These are phyloP conservation scores for Xylaria sp. DNA, from an alignment of 2,329 filamentous ascomycete species.

Conservation along the genomic window DNA sequence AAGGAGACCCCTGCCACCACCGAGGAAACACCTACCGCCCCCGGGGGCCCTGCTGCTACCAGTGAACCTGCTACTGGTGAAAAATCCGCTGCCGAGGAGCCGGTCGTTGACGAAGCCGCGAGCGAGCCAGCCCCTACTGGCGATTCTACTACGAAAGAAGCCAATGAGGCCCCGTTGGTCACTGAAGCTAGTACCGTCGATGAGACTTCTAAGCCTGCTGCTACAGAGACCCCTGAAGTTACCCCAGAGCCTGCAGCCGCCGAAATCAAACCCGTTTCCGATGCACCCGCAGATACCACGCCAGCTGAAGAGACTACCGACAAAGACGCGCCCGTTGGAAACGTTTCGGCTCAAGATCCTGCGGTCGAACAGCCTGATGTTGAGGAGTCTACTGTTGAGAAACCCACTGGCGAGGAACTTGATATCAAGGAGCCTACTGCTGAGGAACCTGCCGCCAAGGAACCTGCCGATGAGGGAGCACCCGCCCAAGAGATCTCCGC, in stretches of 20 bases:
- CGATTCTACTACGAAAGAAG: slow-evolving; percentile 1
- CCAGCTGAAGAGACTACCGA: neutral
- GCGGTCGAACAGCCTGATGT: neutral
- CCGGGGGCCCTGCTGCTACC: neutral
- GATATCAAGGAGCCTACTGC: neutral
- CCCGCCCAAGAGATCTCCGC: slow-evolving; percentile 13
- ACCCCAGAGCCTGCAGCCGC: neutral
- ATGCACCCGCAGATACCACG: neutral
- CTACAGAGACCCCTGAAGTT: neutral
- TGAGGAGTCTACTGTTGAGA: slow-evolving; percentile 6
- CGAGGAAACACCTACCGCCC: neutral
- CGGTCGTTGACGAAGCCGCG: neutral
- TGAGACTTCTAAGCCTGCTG: neutral
- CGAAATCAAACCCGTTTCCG: neutral
- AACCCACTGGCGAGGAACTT: neutral
- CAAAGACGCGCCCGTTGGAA: neutral
- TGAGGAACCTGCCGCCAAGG: slow-evolving; percentile 1
- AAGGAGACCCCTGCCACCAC: neutral
- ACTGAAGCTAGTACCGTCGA: slow-evolving; percentile 3
- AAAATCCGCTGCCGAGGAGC: neutral
- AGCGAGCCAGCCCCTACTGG: neutral
- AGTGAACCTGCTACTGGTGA: neutral
- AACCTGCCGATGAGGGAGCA: slow-evolving; percentile 8
- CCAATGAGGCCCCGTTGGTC: neutral
- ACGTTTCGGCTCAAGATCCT: neutral